Base-by-base conservation (phyloP, 805 yeast species). In the Phaffomyces opuntiae region DNA sequence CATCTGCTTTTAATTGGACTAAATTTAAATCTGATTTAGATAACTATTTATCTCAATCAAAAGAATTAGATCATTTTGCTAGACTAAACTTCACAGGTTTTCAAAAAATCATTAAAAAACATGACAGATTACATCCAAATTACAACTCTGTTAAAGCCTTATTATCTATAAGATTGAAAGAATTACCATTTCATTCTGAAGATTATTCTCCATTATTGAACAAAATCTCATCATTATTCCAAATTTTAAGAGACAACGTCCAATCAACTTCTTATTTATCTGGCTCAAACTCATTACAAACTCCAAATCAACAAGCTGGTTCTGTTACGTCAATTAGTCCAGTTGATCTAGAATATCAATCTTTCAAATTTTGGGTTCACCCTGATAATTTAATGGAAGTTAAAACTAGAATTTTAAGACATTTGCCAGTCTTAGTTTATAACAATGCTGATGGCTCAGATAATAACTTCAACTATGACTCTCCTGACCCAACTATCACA, bases 371-470 rank as follows among this genome's bases (percentile, higher is more conserved):
- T 65, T 91, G 99, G 99, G 76, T 93, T 38, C 98, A 91, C 63
- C 90, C 91, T n/a, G 99, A 93, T 56, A 86, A 88, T 62, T 63
- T 93, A 62, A 90, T 91, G 96, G 98, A 91, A 68, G 96, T 90
- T 46, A 91, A 91, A 69, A 88, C 98, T n/a, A 81, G 89, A 49
- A 87, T 91, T 53, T 76, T 91, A 61, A 83, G 98, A 63, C 95
- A 88, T 58, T 76, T 91, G 53, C 99, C 99, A 1, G 95, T 90
- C 7, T 74, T 91, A 51, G 85, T 91, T 40, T 93, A 89, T 31
- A 49, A 49, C 56, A 68, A 70, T 36, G 57, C 66, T 47, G 78
- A 74, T 37, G 67, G 67, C 14, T 48, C 53, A 9, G 48, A 44
- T 13, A 42, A 64, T 29, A 73, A 65, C 44, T 37, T 37, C 34